phyloP scores from a whole-genome alignment of 495 filamentous ascomycete genomes.

The Aspergillus hancockii region DNA sequence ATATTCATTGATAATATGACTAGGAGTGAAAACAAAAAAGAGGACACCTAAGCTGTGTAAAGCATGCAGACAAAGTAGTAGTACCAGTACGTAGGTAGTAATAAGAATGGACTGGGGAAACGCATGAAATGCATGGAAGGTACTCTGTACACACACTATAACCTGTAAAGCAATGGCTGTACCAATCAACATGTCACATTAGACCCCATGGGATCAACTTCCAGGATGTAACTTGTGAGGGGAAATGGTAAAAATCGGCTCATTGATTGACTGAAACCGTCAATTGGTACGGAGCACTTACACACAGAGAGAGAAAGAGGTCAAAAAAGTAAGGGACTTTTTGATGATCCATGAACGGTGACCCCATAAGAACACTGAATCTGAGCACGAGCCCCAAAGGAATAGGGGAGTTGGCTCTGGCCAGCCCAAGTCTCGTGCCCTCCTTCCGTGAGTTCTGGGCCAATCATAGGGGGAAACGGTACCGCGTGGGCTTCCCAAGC shows the following conservation, averaged over 20 bases:
- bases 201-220: slow-evolving; percentile 1
- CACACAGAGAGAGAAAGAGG: not conserved
- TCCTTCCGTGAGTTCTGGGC: slow-evolving; percentile 17
- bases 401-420: slow-evolving; percentile 20
- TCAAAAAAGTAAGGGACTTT: slow-evolving; percentile 14
- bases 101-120: not conserved
- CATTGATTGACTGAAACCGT: not conserved
- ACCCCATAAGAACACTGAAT: slow-evolving; percentile 19
- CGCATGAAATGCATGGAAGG: not conserved
- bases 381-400: slow-evolving; percentile 21
- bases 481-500: slow-evolving; percentile 43
- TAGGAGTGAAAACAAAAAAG: not conserved
- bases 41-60: not conserved
- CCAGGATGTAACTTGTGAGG: not conserved
- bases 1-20: too few relatives aligned
- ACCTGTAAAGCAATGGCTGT: not conserved
- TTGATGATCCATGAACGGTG: not conserved
- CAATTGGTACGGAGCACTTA: too few relatives aligned
- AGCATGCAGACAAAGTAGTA: too few relatives aligned
- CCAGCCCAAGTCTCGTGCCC: slow-evolving; percentile 26
- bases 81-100: too few relatives aligned
- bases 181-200: slow-evolving; percentile 12
- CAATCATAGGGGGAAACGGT: slow-evolving; percentile 30
- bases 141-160: not conserved
- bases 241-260: not conserved